Percentiles rank a stretch among this genome's conserved stretches.
Conservation (phyloP, 331 rosid genomes). For the Malus hybrid region DNA sequence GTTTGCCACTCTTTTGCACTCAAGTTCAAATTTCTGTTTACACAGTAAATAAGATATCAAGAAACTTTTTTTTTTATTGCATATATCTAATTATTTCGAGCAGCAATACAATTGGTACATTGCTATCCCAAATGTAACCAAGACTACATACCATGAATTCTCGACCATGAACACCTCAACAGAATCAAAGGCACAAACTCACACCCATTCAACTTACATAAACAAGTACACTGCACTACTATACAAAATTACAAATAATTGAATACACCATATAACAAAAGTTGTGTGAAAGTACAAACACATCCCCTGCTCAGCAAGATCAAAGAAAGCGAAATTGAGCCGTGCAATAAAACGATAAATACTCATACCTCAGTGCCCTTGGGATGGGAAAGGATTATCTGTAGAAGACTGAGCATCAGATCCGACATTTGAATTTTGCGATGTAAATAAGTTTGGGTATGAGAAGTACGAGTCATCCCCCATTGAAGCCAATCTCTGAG, state of each 20-base stretch:
- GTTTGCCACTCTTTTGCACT: no score
- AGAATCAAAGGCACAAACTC: background rate
- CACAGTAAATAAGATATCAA: no score
- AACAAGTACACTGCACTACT: background rate
- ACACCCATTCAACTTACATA: background rate
- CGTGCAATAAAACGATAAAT: background rate
- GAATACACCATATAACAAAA: background rate
- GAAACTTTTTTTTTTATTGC: no score
- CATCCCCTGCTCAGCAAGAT: slow-evolving; percentile 23
- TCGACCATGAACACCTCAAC: background rate
- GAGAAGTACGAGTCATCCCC: slow-evolving; percentile 74
- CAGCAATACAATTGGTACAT: background rate
- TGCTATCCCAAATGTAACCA: background rate
- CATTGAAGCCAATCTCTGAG: slow-evolving; percentile 71
- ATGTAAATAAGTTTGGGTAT: slow-evolving; percentile 71
- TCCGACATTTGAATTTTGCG: slow-evolving; percentile 49
- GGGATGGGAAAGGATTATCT: slow-evolving; percentile 37
- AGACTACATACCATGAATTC: background rate
- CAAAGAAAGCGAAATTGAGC: background rate
- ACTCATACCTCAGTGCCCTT: slow-evolving; percentile 23
- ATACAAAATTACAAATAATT: background rate
- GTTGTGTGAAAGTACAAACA: slow-evolving; percentile 1
- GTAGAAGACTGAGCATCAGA: slow-evolving; percentile 34
- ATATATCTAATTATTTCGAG: background rate
- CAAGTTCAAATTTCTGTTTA: no score